These are phyloP conservation scores for Thalassia testudinum DNA, from an alignment of 116 monocot species.

Conservation along the genomic window DNA sequence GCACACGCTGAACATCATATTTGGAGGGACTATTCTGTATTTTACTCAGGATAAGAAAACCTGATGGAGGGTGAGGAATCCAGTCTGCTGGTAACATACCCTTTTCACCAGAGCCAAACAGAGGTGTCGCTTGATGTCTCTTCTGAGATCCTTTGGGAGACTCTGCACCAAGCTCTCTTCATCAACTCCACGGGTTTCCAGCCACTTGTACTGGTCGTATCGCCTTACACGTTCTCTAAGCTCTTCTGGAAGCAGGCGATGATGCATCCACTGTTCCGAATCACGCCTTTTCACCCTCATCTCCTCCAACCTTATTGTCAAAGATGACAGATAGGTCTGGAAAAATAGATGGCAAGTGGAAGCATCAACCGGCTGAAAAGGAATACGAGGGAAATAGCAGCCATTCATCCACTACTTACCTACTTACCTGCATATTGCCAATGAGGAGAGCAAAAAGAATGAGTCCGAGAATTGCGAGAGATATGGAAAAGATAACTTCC, in stretches of 20 bases:
- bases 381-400: too few relatives aligned
- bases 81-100: too few relatives aligned
- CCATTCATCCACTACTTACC: too few relatives aligned
- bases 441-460: slow-evolving; percentile 89
- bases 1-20: too few relatives aligned
- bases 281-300: slow-evolving; percentile 55
- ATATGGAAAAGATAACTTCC: slow-evolving; percentile 81
- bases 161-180: slow-evolving; percentile 13
- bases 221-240: slow-evolving; percentile 45
- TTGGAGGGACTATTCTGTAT: too few relatives aligned
- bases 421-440: slow-evolving; percentile 72
- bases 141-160: slow-evolving; percentile 16
- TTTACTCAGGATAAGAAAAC: too few relatives aligned
- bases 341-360: too few relatives aligned
- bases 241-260: slow-evolving; percentile 38
- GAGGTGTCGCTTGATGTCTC: slow-evolving; percentile 18
- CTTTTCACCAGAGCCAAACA: slow-evolving; percentile 14
- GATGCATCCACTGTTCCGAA: slow-evolving; percentile 74
- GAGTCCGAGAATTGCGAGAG: slow-evolving; percentile 71
- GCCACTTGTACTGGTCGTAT: slow-evolving; percentile 17
- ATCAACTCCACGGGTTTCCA: slow-evolving; percentile 19
- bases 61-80: too few relatives aligned
- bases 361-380: too few relatives aligned
- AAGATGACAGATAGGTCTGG: slow-evolving; percentile 53
- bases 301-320: slow-evolving; percentile 40